Percentiles rank a stretch among this genome's conserved stretches.
Evolutionary conservation across 2,329 filamentous ascomycete genomes (phyloP).

Genomic region (Macroventuria anomochaeta): DNA sequence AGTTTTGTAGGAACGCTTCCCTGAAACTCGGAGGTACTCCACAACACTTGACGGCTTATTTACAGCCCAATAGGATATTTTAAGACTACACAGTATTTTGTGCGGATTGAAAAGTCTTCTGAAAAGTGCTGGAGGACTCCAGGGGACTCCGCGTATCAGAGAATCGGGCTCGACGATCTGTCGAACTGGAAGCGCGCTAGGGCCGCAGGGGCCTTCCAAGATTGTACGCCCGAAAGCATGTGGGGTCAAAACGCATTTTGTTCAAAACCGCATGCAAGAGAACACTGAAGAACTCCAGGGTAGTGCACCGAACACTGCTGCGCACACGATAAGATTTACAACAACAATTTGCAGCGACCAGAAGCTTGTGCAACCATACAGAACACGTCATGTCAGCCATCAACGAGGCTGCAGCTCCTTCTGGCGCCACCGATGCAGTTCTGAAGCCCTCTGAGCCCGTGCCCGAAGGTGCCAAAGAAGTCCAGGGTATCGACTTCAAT

Average conservation of each 20-base stretch:
- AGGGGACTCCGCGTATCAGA: background rate
- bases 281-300: background rate
- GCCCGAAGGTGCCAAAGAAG: conserved; percentile 77
- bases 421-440: conserved; percentile 73
- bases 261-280: background rate
- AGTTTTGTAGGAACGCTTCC: background rate
- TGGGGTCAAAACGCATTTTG: conserved; percentile 1
- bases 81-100: background rate
- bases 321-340: conserved; percentile 6
- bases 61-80: background rate
- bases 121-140: background rate
- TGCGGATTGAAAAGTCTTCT: background rate
- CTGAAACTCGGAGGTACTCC: background rate
- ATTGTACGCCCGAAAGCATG: conserved; percentile 6
- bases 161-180: background rate
- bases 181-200: background rate
- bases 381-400: conserved; percentile 29
- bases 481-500: conserved; percentile 93
- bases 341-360: conserved; percentile 1
- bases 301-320: background rate
- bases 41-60: background rate
- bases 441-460: conserved; percentile 83
- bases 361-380: conserved; percentile 4
- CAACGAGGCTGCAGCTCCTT: conserved; percentile 46
- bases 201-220: background rate